Conservation (phyloP, 2,329 filamentous ascomycete genomes). For the Aspergillus neoniger region DNA sequence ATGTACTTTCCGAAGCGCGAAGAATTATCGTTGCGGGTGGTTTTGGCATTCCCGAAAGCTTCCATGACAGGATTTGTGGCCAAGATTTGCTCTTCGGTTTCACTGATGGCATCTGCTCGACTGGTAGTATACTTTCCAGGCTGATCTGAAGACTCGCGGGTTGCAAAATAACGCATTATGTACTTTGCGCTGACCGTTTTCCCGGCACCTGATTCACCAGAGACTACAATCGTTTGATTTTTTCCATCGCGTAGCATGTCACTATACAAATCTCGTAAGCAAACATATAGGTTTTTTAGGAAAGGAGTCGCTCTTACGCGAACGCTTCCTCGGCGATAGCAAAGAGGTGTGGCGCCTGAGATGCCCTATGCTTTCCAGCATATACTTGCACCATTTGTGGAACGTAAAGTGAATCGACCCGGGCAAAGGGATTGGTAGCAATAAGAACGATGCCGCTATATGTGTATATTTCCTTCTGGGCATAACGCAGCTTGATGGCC, state of each 20-base stretch:
- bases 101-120: constrained; percentile 79
- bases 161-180: constrained; percentile 99
- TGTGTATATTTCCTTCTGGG: constrained; percentile 99
- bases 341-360: constrained; percentile 96
- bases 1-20: constrained; percentile 99
- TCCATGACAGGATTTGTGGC: constrained; percentile 99
- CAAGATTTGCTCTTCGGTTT: constrained; percentile 97
- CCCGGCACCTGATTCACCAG: constrained; percentile 95
- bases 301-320: constrained; percentile 62
- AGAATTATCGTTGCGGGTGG: constrained; percentile 98
- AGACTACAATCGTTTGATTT: constrained; percentile 99
- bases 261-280: constrained; percentile 54
- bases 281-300: constrained; percentile 2
- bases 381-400: constrained; percentile 99
- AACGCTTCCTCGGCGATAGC: constrained; percentile 99
- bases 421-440: constrained; percentile 95
- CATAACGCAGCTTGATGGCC: constrained; percentile 94
- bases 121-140: constrained; percentile 76
- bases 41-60: constrained; percentile 98
- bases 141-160: constrained; percentile 88
- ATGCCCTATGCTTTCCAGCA: constrained; percentile 92
- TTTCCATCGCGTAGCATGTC: constrained; percentile 96
- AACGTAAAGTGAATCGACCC: constrained; percentile 96
- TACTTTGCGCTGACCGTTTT: constrained; percentile 99
- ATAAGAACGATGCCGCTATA: constrained; percentile 99